Evolutionary conservation across 2,329 filamentous ascomycete species (phyloP).

Genomic region (Albifimbria verrucaria): DNA sequence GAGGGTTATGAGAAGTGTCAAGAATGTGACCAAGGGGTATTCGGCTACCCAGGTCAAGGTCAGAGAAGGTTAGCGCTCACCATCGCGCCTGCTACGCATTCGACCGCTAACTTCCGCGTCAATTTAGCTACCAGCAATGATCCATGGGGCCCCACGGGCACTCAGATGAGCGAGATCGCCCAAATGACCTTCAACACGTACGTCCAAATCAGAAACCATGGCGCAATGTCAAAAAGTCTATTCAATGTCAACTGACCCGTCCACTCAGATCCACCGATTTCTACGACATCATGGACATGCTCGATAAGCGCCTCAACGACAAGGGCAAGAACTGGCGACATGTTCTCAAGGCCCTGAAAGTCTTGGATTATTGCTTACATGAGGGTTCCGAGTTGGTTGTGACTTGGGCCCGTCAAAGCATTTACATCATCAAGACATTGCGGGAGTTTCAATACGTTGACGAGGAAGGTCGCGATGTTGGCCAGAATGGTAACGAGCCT

Average conservation of each 20-base stretch:
- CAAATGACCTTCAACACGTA: conserved; percentile 98
- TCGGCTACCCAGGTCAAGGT: conserved; percentile 97
- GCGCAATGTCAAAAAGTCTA: background rate
- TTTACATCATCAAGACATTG: conserved; percentile 98
- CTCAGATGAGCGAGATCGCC: conserved; percentile 98
- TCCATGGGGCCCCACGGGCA: conserved; percentile 95
- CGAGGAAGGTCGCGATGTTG: conserved; percentile 91
- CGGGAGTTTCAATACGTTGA: conserved; percentile 96
- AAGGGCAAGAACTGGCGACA: conserved; percentile 99
- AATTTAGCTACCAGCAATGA: conserved; percentile 95
- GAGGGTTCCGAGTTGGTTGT: conserved; percentile 96
- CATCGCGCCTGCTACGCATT: background rate
- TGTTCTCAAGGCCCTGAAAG: conserved; percentile 94
- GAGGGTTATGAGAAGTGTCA: conserved; percentile 94
- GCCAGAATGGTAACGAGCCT: conserved; percentile 76
- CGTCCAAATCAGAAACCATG: conserved; percentile 30
- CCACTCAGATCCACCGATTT: conserved; percentile 80
- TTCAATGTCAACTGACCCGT: background rate
- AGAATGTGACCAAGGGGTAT: conserved; percentile 99
- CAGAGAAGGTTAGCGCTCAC: conserved; percentile 71
- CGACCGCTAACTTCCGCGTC: conserved; percentile 13
- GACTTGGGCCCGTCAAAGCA: conserved; percentile 95
- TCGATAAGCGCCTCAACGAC: conserved; percentile 97
- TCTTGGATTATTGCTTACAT: conserved; percentile 95
- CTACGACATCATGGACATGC: conserved; percentile 99